phyloP scores from a whole-genome alignment of 306 rosid species.

The Castanea sativa region DNA sequence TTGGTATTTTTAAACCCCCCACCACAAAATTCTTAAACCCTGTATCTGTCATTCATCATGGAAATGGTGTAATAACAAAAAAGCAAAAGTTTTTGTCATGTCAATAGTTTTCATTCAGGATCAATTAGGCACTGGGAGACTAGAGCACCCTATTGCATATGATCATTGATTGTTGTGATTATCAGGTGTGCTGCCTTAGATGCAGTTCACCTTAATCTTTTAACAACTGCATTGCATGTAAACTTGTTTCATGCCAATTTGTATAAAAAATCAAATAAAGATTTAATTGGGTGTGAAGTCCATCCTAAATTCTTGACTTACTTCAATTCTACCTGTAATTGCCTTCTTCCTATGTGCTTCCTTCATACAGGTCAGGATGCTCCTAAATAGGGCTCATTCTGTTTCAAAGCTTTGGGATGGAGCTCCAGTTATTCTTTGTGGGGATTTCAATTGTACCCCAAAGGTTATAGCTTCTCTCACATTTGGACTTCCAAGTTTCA shows the following conservation, averaged over 20 bases:
- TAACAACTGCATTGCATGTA: not conserved
- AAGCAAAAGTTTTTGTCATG: not conserved
- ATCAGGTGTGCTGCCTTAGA: not conserved
- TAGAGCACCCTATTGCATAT: not conserved
- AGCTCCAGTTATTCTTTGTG: constrained; percentile 86
- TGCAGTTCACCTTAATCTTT: not conserved
- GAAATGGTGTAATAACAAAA: not conserved
- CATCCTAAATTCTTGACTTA: constrained; percentile 11
- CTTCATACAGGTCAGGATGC: constrained; percentile 74
- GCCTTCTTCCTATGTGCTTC: constrained; percentile 12
- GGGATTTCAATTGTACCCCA: constrained; percentile 95
- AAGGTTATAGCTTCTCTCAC: constrained; percentile 54
- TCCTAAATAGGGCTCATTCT: constrained; percentile 70
- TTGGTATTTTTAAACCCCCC: too few relatives aligned
- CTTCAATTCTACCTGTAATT: constrained; percentile 21
- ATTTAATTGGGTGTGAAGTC: not conserved
- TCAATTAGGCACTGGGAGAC: not conserved
- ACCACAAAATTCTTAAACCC: too few relatives aligned
- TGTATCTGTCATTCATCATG: too few relatives aligned
- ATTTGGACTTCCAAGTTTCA: constrained; percentile 11
- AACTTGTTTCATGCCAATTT: not conserved
- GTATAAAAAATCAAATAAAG: not conserved
- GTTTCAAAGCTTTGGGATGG: constrained; percentile 76
- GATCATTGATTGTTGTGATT: not conserved
- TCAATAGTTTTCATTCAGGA: not conserved